phyloP scores from a whole-genome alignment of 495 filamentous ascomycete genomes.

The Pseudotulostoma volvatum region DNA sequence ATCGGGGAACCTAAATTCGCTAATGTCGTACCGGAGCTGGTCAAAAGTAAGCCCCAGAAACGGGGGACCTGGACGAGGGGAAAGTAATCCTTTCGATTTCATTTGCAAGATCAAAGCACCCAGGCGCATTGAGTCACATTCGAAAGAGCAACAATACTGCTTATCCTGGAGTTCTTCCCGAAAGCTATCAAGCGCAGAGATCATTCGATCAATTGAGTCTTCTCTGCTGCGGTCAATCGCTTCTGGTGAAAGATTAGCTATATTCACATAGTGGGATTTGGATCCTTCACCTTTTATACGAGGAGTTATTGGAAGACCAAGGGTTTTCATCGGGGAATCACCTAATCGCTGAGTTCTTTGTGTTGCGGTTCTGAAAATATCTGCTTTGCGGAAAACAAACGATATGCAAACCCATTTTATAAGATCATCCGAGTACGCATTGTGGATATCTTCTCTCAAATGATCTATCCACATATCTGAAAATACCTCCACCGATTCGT shows the following conservation, averaged over 20 bases:
- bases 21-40: neutral
- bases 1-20: conserved; percentile 2
- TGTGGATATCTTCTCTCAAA: conserved; percentile 9
- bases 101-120: conserved; percentile 15
- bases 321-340: conserved; percentile 7
- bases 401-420: conserved; percentile 24
- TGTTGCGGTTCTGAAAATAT: conserved; percentile 10
- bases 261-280: neutral
- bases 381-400: conserved; percentile 16
- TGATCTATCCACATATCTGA: conserved; percentile 27
- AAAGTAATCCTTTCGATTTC: conserved; percentile 12
- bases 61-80: conserved; percentile 8
- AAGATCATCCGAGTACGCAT: conserved; percentile 12
- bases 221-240: conserved; percentile 10
- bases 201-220: conserved; percentile 6
- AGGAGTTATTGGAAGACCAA: conserved; percentile 16
- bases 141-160: conserved; percentile 10
- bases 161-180: conserved; percentile 7
- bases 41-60: conserved; percentile 10
- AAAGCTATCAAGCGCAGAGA: conserved; percentile 8
- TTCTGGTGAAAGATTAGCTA: conserved; percentile 5
- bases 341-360: conserved; percentile 11
- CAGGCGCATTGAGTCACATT: conserved; percentile 18
- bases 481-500: conserved; percentile 24
- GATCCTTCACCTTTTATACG: conserved; percentile 13